Conservation (phyloP, 1,139 yeast species). For the Saccharomycopsis hybrid region DNA sequence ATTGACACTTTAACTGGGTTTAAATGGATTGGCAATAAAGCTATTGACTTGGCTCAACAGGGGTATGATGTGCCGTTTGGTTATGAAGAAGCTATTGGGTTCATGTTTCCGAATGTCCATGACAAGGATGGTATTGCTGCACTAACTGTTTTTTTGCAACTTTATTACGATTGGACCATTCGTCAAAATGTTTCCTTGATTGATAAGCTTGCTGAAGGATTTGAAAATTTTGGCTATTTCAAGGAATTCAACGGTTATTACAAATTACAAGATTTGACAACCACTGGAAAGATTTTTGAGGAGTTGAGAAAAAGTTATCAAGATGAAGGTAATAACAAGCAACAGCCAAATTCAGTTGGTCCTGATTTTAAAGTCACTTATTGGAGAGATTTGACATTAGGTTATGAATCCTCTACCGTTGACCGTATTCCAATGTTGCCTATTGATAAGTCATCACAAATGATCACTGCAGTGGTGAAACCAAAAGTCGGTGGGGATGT, state of each 20-base stretch:
- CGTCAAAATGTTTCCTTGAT: slow-evolving; percentile 29
- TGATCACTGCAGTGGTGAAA: slow-evolving; percentile 62
- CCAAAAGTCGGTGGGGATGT: no score
- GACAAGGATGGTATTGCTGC: slow-evolving; percentile 95
- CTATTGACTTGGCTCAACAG: slow-evolving; percentile 57
- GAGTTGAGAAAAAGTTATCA: slow-evolving; percentile 34
- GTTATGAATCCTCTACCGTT: slow-evolving; percentile 65
- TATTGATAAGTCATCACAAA: slow-evolving; percentile 65
- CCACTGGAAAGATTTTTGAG: slow-evolving; percentile 48
- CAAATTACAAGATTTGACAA: slow-evolving; percentile 46
- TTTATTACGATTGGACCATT: slow-evolving; percentile 48
- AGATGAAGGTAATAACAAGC: slow-evolving; percentile 15
- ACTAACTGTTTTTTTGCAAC: slow-evolving; percentile 67
- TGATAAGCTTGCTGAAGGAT: slow-evolving; percentile 52
- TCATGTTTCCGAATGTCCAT: slow-evolving; percentile 79
- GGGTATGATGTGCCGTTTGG: slow-evolving; percentile 81
- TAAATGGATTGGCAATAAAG: slow-evolving; percentile 94
- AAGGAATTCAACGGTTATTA: slow-evolving; percentile 88
- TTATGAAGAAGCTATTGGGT: slow-evolving; percentile 94
- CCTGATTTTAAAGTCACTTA: slow-evolving; percentile 42
- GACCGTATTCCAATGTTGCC: slow-evolving; percentile 62
- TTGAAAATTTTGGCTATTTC: slow-evolving; percentile 65
- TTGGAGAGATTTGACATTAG: slow-evolving; percentile 83
- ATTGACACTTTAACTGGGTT: slow-evolving; percentile 90
- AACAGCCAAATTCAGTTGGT: slow-evolving; percentile 41